Evolutionary conservation across 352 stramenopile genomes (phyloP).

Genomic region (Globisporangium splendens): DNA sequence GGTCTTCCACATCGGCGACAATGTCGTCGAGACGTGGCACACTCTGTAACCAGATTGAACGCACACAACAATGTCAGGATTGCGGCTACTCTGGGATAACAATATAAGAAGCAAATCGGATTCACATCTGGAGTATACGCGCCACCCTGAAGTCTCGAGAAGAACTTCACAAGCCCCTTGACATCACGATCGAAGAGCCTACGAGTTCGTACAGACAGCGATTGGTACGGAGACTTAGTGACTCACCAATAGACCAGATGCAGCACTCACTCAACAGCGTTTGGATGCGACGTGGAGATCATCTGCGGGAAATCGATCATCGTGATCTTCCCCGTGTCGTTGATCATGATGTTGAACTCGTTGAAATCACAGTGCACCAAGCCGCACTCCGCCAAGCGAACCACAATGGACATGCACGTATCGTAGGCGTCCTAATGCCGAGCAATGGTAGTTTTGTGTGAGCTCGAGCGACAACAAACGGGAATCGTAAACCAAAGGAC

Average conservation of each 20-base stretch:
- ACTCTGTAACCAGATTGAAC: slow-evolving; percentile 23
- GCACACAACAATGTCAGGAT: not conserved
- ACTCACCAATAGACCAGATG: not conserved
- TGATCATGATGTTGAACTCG: slow-evolving; percentile 99
- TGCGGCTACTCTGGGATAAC: slow-evolving; percentile 4
- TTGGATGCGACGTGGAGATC: slow-evolving; percentile 97
- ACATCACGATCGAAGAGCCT: slow-evolving; percentile 95
- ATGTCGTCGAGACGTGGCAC: slow-evolving; percentile 66
- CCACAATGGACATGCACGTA: slow-evolving; percentile 94
- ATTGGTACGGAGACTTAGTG: slow-evolving; percentile 7
- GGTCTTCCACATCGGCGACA: slow-evolving; percentile 52
- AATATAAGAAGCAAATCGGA: slow-evolving; percentile 18
- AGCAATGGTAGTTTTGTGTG: not conserved
- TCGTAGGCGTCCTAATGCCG: slow-evolving; percentile 88
- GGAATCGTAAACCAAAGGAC: slow-evolving; percentile 8
- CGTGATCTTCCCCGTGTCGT: slow-evolving; percentile 92
- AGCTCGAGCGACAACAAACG: not conserved
- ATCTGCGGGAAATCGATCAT: slow-evolving; percentile 99
- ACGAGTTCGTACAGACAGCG: not conserved
- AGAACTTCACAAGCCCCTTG: slow-evolving; percentile 94
- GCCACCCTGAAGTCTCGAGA: slow-evolving; percentile 81
- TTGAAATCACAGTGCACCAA: slow-evolving; percentile 99
- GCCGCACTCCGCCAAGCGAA: slow-evolving; percentile 95
- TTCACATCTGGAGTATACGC: slow-evolving; percentile 85
- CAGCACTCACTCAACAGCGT: slow-evolving; percentile 91